Evolutionary conservation across 2,329 filamentous ascomycete genomes (phyloP).

Genomic region (Fusarium sp.): DNA sequence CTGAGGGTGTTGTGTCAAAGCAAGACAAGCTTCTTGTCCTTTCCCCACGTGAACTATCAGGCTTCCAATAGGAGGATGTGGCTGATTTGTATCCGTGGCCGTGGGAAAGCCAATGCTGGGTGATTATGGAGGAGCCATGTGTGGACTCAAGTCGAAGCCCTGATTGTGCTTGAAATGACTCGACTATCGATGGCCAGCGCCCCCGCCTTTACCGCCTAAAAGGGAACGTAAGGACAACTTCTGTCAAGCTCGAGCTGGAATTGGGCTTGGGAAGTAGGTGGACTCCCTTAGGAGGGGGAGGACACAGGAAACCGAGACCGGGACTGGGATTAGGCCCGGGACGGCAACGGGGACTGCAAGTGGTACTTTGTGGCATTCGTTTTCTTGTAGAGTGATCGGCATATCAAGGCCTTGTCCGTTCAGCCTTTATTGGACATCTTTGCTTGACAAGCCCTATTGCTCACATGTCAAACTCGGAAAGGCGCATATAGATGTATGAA

Average conservation of each 20-base stretch:
- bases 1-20: slow-evolving; percentile 35
- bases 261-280: slow-evolving; percentile 37
- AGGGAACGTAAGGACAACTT: slow-evolving; percentile 32
- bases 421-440: slow-evolving; percentile 41
- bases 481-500: slow-evolving; percentile 36
- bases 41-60: slow-evolving; percentile 43
- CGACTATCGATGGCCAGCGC: slow-evolving; percentile 35
- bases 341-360: slow-evolving; percentile 25
- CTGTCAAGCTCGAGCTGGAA: slow-evolving; percentile 32
- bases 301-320: slow-evolving; percentile 27
- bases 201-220: slow-evolving; percentile 46
- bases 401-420: slow-evolving; percentile 29
- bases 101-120: slow-evolving; percentile 42
- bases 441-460: slow-evolving; percentile 40
- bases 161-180: slow-evolving; percentile 44
- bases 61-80: slow-evolving; percentile 43
- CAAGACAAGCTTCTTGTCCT: slow-evolving; percentile 38
- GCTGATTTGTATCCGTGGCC: slow-evolving; percentile 35
- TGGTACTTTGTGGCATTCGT: slow-evolving; percentile 37
- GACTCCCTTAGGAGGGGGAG: slow-evolving; percentile 31
- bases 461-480: slow-evolving; percentile 46
- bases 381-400: slow-evolving; percentile 43
- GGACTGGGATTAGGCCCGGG: slow-evolving; percentile 32
- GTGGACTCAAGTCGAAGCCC: slow-evolving; percentile 47
- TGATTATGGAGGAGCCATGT: slow-evolving; percentile 38